Conservation (phyloP, 208 protist species). For the Acanthamoeba royreba region DNA sequence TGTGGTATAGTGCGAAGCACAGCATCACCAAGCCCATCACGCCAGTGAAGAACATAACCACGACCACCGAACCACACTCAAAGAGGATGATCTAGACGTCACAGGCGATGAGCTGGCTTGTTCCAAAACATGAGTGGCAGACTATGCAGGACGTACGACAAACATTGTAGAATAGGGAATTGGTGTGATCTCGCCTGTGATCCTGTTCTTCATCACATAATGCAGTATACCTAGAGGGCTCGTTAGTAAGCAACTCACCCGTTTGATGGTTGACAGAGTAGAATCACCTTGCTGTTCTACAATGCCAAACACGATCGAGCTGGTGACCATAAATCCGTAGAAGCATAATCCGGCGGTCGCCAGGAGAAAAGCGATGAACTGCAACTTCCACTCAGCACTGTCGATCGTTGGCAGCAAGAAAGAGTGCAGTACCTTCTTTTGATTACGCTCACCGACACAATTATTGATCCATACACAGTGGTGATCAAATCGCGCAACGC, state of each 20-base stretch:
- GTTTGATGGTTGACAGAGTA: too few relatives aligned
- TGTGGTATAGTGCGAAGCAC: constrained; percentile 23
- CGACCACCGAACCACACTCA: neutral
- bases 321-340: neutral
- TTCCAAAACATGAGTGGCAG: too few relatives aligned
- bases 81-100: neutral
- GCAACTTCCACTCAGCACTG: neutral
- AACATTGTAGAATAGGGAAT: neutral
- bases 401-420: too few relatives aligned
- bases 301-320: neutral
- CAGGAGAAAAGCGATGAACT: constrained; percentile 16
- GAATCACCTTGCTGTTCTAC: constrained; percentile 31
- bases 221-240: neutral
- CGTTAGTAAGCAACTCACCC: too few relatives aligned
- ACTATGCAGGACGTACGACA: too few relatives aligned
- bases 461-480: constrained; percentile 97
- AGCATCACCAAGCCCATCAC: neutral
- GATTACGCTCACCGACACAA: constrained; percentile 92
- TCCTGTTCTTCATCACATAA: constrained; percentile 16
- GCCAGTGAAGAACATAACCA: neutral
- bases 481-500: constrained; percentile 94
- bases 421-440: constrained; percentile 59
- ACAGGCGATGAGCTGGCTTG: neutral
- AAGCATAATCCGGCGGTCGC: neutral
- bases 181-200: constrained; percentile 11